Evolutionary conservation across 2,329 filamentous ascomycete genomes (phyloP).

Genomic region (Pseudopyrenochaeta lycopersici): DNA sequence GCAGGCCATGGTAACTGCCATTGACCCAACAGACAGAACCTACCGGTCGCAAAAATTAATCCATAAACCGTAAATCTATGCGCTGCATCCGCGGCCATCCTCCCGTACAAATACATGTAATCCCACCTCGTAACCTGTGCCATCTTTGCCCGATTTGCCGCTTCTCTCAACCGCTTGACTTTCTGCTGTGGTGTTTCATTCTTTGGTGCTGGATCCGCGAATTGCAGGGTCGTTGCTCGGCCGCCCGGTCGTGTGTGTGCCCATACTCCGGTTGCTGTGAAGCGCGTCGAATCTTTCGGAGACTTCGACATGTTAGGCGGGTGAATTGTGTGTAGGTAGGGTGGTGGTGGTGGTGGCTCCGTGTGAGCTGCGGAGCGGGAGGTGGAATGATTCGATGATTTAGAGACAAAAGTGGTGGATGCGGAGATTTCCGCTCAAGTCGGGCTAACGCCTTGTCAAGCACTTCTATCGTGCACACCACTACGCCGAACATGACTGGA

Average conservation of each 20-base stretch:
- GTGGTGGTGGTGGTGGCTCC: constrained; percentile 14
- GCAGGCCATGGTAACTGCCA: constrained; percentile 5
- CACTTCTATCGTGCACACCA: not conserved
- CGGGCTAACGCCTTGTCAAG: constrained; percentile 15
- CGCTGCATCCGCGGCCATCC: constrained; percentile 63
- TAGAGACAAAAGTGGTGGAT: constrained; percentile 42
- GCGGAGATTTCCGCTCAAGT: constrained; percentile 39
- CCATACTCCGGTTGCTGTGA: constrained; percentile 75
- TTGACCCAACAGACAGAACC: constrained; percentile 23
- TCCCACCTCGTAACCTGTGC: constrained; percentile 65
- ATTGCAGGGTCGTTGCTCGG: constrained; percentile 51
- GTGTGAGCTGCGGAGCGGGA: constrained; percentile 27
- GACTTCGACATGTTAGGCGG: constrained; percentile 65
- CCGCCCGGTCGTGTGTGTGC: constrained; percentile 69
- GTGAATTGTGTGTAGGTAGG: constrained; percentile 4
- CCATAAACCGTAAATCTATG: constrained; percentile 68
- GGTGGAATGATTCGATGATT: constrained; percentile 39
- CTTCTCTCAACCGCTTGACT: constrained; percentile 60
- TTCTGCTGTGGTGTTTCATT: constrained; percentile 64
- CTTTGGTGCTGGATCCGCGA: constrained; percentile 52
- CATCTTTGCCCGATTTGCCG: constrained; percentile 57
- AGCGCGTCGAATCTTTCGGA: constrained; percentile 82
- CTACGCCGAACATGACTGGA: constrained; percentile 4
- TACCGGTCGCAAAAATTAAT: constrained; percentile 70
- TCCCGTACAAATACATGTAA: constrained; percentile 47